Evolutionary conservation across 176 grass and related monocot species (phyloP).

Genomic region (Musa acuminata): DNA sequence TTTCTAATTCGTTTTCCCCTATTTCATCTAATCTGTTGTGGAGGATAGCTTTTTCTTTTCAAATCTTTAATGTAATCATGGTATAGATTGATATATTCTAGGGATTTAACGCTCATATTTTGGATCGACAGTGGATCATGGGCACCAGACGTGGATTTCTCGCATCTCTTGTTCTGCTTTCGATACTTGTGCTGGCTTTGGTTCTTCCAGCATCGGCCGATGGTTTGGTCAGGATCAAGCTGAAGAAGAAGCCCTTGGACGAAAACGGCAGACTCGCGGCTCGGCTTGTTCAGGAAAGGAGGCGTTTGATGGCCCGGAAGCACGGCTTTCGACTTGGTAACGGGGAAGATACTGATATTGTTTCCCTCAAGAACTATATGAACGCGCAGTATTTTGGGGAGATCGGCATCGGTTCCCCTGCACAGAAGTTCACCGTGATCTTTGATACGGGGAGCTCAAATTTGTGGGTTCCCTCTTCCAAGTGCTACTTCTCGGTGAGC

Average conservation of each 20-base stretch:
- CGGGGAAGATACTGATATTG: conserved; percentile 15
- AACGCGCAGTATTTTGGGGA: conserved; percentile 81
- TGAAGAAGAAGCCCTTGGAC: conserved; percentile 20
- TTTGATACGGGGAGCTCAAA: conserved; percentile 94
- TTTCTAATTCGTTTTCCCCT: too few species aligned
- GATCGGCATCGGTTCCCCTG: conserved; percentile 58
- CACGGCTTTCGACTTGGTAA: background rate
- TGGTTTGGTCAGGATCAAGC: conserved; percentile 18
- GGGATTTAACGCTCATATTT: background rate
- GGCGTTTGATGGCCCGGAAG: background rate
- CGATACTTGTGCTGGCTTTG: conserved; percentile 7
- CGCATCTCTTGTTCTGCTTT: background rate
- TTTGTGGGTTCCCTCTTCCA: conserved; percentile 82
- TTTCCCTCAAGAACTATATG: conserved; percentile 71
- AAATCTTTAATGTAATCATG: background rate
- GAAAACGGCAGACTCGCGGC: conserved; percentile 1
- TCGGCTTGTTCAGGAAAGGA: background rate
- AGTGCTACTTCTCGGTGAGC: conserved; percentile 69
- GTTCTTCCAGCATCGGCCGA: conserved; percentile 2
- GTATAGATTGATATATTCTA: background rate
- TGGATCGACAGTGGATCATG: conserved; percentile 2
- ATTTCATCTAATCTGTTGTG: too few species aligned
- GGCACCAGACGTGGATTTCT: background rate
- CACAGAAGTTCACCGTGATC: conserved; percentile 87
- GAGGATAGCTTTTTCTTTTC: too few species aligned